Base-by-base conservation (phyloP, 805 yeast genomes). In the Cyberlindnera saturnus region DNA sequence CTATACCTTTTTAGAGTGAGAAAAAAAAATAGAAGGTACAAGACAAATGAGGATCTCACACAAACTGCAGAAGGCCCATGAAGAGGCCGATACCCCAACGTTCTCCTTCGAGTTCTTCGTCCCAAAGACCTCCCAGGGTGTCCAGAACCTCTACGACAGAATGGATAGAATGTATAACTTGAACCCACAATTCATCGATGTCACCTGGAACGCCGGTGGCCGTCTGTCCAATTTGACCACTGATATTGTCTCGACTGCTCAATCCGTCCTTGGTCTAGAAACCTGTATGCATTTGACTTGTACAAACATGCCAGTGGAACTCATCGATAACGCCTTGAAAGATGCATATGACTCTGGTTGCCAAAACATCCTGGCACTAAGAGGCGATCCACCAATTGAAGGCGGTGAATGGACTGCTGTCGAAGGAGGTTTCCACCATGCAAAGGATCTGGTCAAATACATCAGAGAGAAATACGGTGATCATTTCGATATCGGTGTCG, bases 161-260 rank as follows among this genome's bases (percentile, higher is more conserved):
- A 91, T 93, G 90, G 98, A 93, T 60, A 79, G 96, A 63, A 93
- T 93, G 99, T 88, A 86, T 64, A 87, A 86, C 51, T 71, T 88
- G 55, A 82, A 81, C 50, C 99, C 99, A 2, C 79, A 86, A 50
- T 93, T 93, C 64, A 81, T 93, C 46, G 99, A 93, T 61, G 86
- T 93, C 50, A 93, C 99, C 1, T 93, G 99, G 99, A 91, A 91
- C 59, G 99, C 99, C 3, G 99, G 99, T 34, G 98, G 98, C 6
- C 74, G 95, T 38, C 66, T 84, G 39, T 81, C 95, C 13, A 79
- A 80, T 35, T 68, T 89, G 50, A 89, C 99, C 19, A 84, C 89
- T 31, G 98, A 93, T 52, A 82, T 93, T 77, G 95, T 93, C 5
- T 77, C 88, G 53, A 88, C 95, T 3, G 79, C 97, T 1, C 96